Percentiles rank a stretch among this genome's conserved stretches.
These are phyloP conservation scores for Musa itinerans DNA, from an alignment of 176 grass and related monocot species.

Conservation along the genomic window DNA sequence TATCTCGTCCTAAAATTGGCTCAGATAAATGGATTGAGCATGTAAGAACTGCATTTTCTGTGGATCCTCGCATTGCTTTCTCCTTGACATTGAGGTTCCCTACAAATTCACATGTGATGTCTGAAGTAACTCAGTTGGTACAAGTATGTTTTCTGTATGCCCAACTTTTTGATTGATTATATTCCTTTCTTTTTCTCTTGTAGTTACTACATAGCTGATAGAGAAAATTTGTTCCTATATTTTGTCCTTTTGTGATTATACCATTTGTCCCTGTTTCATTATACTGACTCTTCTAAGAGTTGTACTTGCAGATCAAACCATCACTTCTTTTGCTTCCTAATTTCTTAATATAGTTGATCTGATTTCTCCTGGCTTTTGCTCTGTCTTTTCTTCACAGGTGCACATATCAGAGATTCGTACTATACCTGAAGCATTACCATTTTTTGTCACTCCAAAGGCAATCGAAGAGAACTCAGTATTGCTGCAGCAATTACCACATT, in stretches of 20 bases:
- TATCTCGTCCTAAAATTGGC: constrained; percentile 66
- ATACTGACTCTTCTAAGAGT: neutral
- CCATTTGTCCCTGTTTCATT: neutral
- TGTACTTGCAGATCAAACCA: neutral
- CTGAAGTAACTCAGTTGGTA: constrained; percentile 88
- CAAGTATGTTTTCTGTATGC: constrained; percentile 46
- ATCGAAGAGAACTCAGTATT: constrained; percentile 87
- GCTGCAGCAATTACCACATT: constrained; percentile 92
- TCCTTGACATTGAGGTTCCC: constrained; percentile 71
- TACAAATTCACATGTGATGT: constrained; percentile 56
- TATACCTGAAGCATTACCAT: constrained; percentile 91
- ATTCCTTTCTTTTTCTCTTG: neutral
- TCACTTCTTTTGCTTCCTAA: neutral
- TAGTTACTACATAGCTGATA: neutral
- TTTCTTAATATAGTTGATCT: neutral
- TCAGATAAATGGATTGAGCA: constrained; percentile 96
- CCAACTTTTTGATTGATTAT: neutral
- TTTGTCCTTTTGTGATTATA: neutral
- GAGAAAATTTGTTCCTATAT: neutral
- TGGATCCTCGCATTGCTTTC: constrained; percentile 76
- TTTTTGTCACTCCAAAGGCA: constrained; percentile 96
- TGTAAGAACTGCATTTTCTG: constrained; percentile 86
- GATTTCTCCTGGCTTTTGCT: neutral
- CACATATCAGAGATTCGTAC: constrained; percentile 80
- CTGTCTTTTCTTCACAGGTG: constrained; percentile 32